Evolutionary conservation across 2,329 filamentous ascomycete species (phyloP).

Genomic region (Colletotrichum plurivorum): DNA sequence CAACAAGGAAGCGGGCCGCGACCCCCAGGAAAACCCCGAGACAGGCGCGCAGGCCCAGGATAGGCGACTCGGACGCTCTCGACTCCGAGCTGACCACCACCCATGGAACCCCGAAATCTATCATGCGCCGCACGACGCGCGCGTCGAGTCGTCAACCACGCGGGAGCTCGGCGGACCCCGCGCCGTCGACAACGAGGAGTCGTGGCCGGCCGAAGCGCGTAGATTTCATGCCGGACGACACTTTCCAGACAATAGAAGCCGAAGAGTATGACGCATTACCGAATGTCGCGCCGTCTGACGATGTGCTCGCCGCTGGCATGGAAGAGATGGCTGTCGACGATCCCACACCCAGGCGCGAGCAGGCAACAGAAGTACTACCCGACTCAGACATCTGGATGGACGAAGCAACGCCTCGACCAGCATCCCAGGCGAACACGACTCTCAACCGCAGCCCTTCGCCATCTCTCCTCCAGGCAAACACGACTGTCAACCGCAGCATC

Average conservation of each 20-base stretch:
- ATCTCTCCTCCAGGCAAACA: slow-evolving; percentile 1
- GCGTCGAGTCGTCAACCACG: slow-evolving; percentile 22
- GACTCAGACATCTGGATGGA: slow-evolving; percentile 63
- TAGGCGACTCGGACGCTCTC: slow-evolving; percentile 46
- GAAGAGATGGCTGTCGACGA: slow-evolving; percentile 50
- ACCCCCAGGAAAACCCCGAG: slow-evolving; percentile 58
- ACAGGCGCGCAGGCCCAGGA: slow-evolving; percentile 50
- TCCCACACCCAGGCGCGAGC: slow-evolving; percentile 43
- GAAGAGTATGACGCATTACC: slow-evolving; percentile 33
- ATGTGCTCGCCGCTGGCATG: slow-evolving; percentile 43
- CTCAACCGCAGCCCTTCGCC: slow-evolving; percentile 16
- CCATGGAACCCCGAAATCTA: slow-evolving; percentile 51
- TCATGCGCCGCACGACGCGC: slow-evolving; percentile 45
- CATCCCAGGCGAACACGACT: slow-evolving; percentile 23
- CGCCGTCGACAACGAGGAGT: slow-evolving; percentile 23
- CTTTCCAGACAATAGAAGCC: slow-evolving; percentile 45
- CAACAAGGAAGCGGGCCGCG: slow-evolving; percentile 60
- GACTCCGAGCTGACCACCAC: slow-evolving; percentile 46
- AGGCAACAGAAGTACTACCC: slow-evolving; percentile 16
- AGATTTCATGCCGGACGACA: slow-evolving; percentile 32
- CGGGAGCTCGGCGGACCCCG: slow-evolving; percentile 22
- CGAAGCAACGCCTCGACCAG: slow-evolving; percentile 52
- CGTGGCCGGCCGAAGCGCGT: slow-evolving; percentile 34
- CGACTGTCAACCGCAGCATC: background rate
- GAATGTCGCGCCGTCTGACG: slow-evolving; percentile 22